These are phyloP conservation scores for Saccharomyces hybrid DNA, from an alignment of 1,139 yeast species.

Conservation along the genomic window DNA sequence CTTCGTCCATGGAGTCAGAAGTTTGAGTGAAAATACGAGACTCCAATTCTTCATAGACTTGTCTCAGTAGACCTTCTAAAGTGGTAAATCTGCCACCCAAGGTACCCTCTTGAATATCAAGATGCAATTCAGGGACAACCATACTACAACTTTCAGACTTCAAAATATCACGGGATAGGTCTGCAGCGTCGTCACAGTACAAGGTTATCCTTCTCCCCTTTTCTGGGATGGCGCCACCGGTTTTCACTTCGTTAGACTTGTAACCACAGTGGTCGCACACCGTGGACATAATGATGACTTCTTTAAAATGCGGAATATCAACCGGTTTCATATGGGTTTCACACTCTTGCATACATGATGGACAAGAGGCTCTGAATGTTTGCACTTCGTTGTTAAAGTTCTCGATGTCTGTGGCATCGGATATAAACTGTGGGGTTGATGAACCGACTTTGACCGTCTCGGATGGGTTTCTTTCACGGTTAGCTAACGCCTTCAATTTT, in stretches of 20 bases:
- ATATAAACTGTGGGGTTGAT: conserved; percentile 35
- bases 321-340: conserved; percentile 96
- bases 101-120: conserved; percentile 94
- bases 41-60: conserved; percentile 84
- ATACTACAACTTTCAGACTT: conserved; percentile 92
- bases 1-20: conserved; percentile 85
- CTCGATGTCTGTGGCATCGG: conserved; percentile 74
- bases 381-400: conserved; percentile 85
- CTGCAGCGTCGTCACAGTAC: conserved; percentile 83
- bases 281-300: conserved; percentile 94
- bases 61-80: conserved; percentile 82
- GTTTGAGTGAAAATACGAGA: conserved; percentile 78
- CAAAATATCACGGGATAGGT: conserved; percentile 86
- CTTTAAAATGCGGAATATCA: conserved; percentile 95
- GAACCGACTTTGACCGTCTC: conserved; percentile 30
- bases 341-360: conserved; percentile 69
- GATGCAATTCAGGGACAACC: conserved; percentile 74
- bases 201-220: conserved; percentile 72
- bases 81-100: conserved; percentile 98
- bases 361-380: conserved; percentile 86
- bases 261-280: conserved; percentile 90
- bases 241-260: conserved; percentile 94
- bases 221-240: conserved; percentile 93
- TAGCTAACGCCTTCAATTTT: conserved; percentile 32
- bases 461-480: conserved; percentile 43